A percentile compares a stretch with the other conserved stretches of the same genome.
Conservation (phyloP, 2,329 filamentous ascomycete genomes). For the Aspergillus sp. region DNA sequence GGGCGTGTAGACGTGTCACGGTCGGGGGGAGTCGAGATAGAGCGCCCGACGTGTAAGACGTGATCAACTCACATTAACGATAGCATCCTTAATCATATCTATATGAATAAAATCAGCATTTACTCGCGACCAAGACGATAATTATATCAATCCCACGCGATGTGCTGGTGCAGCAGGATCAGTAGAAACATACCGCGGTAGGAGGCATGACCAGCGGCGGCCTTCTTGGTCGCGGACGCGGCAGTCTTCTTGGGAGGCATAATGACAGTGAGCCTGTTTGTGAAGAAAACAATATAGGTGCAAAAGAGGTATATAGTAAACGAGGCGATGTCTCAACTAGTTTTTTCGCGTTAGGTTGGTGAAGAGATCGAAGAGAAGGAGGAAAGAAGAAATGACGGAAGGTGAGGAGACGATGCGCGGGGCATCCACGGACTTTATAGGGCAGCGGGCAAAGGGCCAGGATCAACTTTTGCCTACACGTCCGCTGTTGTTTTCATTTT, state of each 20-base stretch:
- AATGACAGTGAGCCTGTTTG: conserved; percentile 21
- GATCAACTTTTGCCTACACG: conserved; percentile 30
- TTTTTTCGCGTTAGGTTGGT: neutral
- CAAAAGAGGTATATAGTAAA: neutral
- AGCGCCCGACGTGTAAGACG: conserved; percentile 40
- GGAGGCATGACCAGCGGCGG: conserved; percentile 52
- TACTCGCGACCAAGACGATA: conserved; percentile 44
- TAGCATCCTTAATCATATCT: conserved; percentile 70
- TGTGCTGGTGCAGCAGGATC: conserved; percentile 38
- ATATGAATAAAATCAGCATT: conserved; percentile 46
- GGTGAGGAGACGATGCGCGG: conserved; percentile 31
- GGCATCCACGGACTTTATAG: conserved; percentile 38
- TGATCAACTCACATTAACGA: conserved; percentile 60
- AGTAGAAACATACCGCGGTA: conserved; percentile 57
- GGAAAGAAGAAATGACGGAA: conserved; percentile 30
- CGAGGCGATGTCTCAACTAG: neutral
- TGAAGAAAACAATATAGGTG: conserved; percentile 1
- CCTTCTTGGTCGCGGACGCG: conserved; percentile 51
- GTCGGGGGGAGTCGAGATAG: conserved; percentile 23
- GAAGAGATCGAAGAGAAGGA: conserved; percentile 9
- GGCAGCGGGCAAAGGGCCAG: conserved; percentile 35
- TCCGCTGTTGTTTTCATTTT: conserved; percentile 12
- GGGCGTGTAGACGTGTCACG: conserved; percentile 28
- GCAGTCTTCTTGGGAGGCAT: conserved; percentile 62
- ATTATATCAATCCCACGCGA: conserved; percentile 37